Conservation (phyloP, 192 early-diverging fungal species). For the Linnemannia schmuckeri region DNA sequence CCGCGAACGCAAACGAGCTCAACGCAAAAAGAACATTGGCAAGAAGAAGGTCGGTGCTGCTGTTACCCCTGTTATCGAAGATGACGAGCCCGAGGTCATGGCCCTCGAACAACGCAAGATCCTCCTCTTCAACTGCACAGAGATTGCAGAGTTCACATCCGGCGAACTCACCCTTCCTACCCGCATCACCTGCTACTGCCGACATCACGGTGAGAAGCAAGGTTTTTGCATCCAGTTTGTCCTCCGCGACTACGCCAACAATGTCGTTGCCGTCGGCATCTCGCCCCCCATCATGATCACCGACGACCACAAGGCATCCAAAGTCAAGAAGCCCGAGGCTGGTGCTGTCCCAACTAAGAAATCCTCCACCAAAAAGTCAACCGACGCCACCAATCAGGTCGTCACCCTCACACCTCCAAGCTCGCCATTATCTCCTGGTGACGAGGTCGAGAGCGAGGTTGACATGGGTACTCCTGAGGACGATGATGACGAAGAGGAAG, state of each 20-base stretch:
- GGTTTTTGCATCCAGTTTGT: constrained; percentile 93
- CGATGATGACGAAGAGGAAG: constrained; percentile 37
- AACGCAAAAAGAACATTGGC: constrained; percentile 71
- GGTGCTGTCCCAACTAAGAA: constrained; percentile 1
- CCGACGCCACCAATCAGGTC: constrained; percentile 18
- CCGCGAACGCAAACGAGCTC: constrained; percentile 82
- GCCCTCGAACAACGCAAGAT: constrained; percentile 83
- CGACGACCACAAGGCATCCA: constrained; percentile 95
- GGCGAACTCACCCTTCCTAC: constrained; percentile 92
- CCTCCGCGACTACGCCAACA: constrained; percentile 74
- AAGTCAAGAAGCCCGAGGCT: constrained; percentile 64
- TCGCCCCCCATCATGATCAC: constrained; percentile 97
- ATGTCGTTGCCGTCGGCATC: constrained; percentile 80
- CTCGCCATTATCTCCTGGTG: constrained; percentile 39
- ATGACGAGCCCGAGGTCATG: constrained; percentile 72
- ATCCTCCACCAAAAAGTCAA: constrained; percentile 16
- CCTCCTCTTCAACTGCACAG: constrained; percentile 90
- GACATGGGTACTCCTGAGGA: constrained; percentile 49
- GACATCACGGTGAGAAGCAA: constrained; percentile 93
- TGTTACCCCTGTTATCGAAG: constrained; percentile 18
- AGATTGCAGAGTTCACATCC: constrained; percentile 87
- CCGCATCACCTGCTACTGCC: constrained; percentile 96
- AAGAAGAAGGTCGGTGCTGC: constrained; percentile 45
- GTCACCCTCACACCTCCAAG: constrained; percentile 53
- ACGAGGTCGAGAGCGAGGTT: constrained; percentile 50